Evolutionary conservation across 371 early-diverging fungal species (phyloP), one percentile per base, ranked within the genome.

Genomic region (Rhizopus delemar): DNA sequence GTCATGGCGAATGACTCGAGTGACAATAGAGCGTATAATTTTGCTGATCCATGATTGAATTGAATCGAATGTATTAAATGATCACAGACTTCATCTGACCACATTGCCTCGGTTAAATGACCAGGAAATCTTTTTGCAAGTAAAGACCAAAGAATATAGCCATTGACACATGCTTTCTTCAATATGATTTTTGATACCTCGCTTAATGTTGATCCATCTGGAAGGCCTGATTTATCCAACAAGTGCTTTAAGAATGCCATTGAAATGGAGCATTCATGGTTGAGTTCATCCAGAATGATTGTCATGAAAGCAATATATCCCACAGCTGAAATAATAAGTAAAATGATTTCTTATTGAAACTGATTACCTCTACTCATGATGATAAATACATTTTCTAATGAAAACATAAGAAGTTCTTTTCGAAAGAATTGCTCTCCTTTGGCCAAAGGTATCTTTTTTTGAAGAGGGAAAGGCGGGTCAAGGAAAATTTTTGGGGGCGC

Each of bases 131-230:
- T 68, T 43, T 74, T 66, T 4, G 74, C 76, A 28, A 76, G 46
- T 8, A 79, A 60, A 8, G 67, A 57, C 76, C 74, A 76, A 11
- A 85, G 92, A 88, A 69, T 86, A 84, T 53, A 92, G 63, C 81
- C 93, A 95, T 35, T 90, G 86, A 38, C 88, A 73, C 4, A 96
- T 93, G 55, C 91, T 88, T 57, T 92, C 91, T 64, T 93, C 90
- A 59, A 31, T 22, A 51, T 45, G 32, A 32, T 34, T 3, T 32
- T 38, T 16, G 52, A 51, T 55, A 41, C 41, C 9, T 32, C 16
- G 4, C 11, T 32, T 2, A 64, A 50, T 11, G 75, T 73, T 29
- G 60, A 54, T 50, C 66, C 66, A 3, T 71, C 65, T 5, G 78
- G 78, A n/a, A 78, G 56, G 8, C 69, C 71, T 5, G 78, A 75